Percentiles rank a stretch among this genome's conserved stretches.
These are phyloP conservation scores for Malassezia furfur DNA, from an alignment of 1,284 basidiomycete species.

Conservation along the genomic window DNA sequence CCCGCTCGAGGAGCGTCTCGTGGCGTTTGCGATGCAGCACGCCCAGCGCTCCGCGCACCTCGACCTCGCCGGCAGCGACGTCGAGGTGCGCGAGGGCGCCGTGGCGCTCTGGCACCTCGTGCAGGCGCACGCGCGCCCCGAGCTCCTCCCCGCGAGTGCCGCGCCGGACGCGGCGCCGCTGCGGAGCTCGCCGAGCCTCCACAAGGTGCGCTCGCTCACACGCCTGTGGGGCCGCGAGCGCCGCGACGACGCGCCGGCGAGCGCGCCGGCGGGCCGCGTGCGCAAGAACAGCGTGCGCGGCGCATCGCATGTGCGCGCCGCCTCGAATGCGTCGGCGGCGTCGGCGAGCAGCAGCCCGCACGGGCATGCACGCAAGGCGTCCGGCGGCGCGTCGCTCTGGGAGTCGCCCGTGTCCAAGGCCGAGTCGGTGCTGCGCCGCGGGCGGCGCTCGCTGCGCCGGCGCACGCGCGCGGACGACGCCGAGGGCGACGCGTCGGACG, in stretches of 20 bases:
- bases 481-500: not conserved
- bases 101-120: conserved; percentile 5
- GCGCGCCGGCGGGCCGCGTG: not conserved
- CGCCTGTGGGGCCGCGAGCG: conserved; percentile 2
- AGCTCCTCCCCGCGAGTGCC: not conserved
- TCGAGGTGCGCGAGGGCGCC: conserved; percentile 4
- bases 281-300: not conserved
- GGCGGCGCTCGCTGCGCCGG: not conserved
- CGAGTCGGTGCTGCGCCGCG: not conserved
- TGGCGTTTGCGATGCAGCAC: conserved; percentile 7
- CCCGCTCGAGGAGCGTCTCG: not conserved
- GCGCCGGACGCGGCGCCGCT: not conserved
- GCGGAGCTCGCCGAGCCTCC: conserved; percentile 1
- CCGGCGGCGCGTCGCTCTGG: not conserved
- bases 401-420: not conserved
- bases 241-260: not conserved
- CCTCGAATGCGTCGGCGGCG: not conserved
- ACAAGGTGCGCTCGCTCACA: conserved; percentile 10
- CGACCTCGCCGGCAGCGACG: not conserved
- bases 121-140: not conserved
- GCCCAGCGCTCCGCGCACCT: not conserved
- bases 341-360: not conserved
- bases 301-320: conserved; percentile 1
- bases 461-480: not conserved
- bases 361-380: not conserved